Percentiles rank a stretch among this genome's conserved stretches.
Evolutionary conservation across 2,329 filamentous ascomycete genomes (phyloP).

Genomic region (Penicillium sumatraense): DNA sequence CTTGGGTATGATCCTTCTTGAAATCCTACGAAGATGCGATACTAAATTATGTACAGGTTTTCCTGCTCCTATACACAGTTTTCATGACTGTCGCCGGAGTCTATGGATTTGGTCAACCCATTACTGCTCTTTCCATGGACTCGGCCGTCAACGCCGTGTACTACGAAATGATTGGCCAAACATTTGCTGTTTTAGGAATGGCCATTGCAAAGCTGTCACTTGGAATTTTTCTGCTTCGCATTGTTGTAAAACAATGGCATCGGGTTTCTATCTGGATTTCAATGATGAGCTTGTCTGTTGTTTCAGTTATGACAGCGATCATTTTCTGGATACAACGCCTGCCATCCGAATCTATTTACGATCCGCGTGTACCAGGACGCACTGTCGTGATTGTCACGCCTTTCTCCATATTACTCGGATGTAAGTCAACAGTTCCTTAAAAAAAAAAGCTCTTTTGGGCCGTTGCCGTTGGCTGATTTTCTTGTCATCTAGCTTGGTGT

Average conservation of each 20-base stretch:
- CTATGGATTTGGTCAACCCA: constrained; percentile 42
- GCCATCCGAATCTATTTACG: constrained; percentile 19
- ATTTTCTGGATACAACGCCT: constrained; percentile 21
- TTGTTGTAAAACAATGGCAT: constrained; percentile 42
- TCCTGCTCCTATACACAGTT: constrained; percentile 34
- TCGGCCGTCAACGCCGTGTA: constrained; percentile 30
- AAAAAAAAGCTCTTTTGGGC: not conserved
- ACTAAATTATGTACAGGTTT: constrained; percentile 6
- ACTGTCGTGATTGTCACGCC: constrained; percentile 14
- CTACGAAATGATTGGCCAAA: constrained; percentile 32
- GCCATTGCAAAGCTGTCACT: constrained; percentile 46
- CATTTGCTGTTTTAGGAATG: constrained; percentile 47
- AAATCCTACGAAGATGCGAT: not conserved
- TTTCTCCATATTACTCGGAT: constrained; percentile 20
- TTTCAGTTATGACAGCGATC: constrained; percentile 21
- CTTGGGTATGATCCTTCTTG: constrained; percentile 28
- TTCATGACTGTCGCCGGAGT: constrained; percentile 36
- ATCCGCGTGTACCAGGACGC: constrained; percentile 20
- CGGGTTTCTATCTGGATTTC: constrained; percentile 40
- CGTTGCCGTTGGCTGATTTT: not conserved
- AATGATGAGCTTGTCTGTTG: constrained; percentile 28
- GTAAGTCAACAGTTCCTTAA: constrained; percentile 8
- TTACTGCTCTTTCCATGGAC: constrained; percentile 25
- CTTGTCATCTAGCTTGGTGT: constrained; percentile 17
- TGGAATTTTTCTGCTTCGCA: constrained; percentile 45